Base-by-base conservation (phyloP, 2,329 filamentous ascomycete species). In the Ophiostoma quercus region DNA sequence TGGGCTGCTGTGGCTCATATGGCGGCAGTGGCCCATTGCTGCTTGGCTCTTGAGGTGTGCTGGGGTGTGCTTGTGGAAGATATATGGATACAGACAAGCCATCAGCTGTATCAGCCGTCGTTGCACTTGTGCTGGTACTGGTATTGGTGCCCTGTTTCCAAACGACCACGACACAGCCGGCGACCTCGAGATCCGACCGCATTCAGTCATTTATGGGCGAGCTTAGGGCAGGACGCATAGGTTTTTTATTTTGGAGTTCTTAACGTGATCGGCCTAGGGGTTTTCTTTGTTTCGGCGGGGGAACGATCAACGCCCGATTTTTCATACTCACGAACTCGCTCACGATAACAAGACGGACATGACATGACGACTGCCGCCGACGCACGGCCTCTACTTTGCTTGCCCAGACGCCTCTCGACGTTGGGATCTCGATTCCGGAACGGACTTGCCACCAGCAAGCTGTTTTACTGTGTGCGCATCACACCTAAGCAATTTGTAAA, bases 201-300 rank as follows among this genome's bases (percentile, higher is more conserved):
- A 14, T 39, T n/a, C 29, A n/a, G 62, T 65, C 62, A 65, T 65
- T n/a, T 41, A 66, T 66, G 22, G 65, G 65, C 37, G 37, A 43
- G 65, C 25, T 32, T 43, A 9, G 65, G 65, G 37, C 37, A 43
- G 65, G 65, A 41, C 12, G 39, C 34, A 41, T 66, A 22, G 65
- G 11, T 43, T 66, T 66, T 47, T 47, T 32, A 34, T n/a, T 66
- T 66, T 47, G 65, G 65, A 66, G 47, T 67, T 57, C 47, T 57
- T 25, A 25, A 22, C 47, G 32, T 67, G 47, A 37, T 63, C 60
- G 32, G 19, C 60, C 60, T 37, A 37, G 5, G 32, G 60, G 32
- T 37, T 63, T 32, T 34, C 32, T 37, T 63, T 63, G 5, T 65
- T 65, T 65, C 34, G 62, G 62, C 9, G 60, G 60, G 60, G 60